phyloP scores from a whole-genome alignment of 2,329 filamentous ascomycete species.

The Zymoseptoria passerinii region DNA sequence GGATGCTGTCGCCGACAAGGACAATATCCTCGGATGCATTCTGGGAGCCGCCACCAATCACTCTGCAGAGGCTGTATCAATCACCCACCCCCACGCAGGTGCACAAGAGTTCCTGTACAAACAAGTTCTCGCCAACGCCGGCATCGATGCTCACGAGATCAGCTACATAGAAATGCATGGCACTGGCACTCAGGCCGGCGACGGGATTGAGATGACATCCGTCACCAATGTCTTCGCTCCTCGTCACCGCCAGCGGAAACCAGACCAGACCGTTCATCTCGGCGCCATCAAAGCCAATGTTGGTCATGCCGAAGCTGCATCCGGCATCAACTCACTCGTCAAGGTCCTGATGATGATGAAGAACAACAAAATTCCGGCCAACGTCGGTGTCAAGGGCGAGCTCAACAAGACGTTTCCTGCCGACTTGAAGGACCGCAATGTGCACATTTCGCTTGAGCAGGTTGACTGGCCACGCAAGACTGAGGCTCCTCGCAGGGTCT shows the following conservation, averaged over 20 bases:
- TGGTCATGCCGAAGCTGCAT: conserved; percentile 47
- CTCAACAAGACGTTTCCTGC: conserved; percentile 50
- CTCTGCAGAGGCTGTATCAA: conserved; percentile 70
- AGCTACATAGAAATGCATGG: conserved; percentile 86
- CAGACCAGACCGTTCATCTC: conserved; percentile 44
- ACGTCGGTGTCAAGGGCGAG: conserved; percentile 48
- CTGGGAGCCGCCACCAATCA: conserved; percentile 71
- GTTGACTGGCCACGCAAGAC: conserved; percentile 41
- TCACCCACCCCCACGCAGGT: conserved; percentile 72
- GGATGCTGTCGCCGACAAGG: conserved; percentile 67
- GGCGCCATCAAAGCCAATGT: conserved; percentile 50
- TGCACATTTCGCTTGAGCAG: conserved; percentile 43
- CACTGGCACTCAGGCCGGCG: conserved; percentile 78
- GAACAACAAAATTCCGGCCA: conserved; percentile 46
- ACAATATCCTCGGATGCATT: conserved; percentile 64
- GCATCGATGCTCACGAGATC: conserved; percentile 67
- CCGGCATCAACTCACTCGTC: conserved; percentile 46
- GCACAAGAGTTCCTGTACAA: conserved; percentile 66
- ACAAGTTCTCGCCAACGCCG: conserved; percentile 61
- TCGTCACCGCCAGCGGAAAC: conserved; percentile 40
- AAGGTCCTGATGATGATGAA: conserved; percentile 49
- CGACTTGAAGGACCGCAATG: conserved; percentile 44
- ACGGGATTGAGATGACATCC: conserved; percentile 72
- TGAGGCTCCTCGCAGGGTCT: conserved; percentile 41
- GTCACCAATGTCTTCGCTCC: conserved; percentile 59